These are phyloP conservation scores for Trichosporon faecale DNA, from an alignment of 1,284 basidiomycete species.

Conservation along the genomic window DNA sequence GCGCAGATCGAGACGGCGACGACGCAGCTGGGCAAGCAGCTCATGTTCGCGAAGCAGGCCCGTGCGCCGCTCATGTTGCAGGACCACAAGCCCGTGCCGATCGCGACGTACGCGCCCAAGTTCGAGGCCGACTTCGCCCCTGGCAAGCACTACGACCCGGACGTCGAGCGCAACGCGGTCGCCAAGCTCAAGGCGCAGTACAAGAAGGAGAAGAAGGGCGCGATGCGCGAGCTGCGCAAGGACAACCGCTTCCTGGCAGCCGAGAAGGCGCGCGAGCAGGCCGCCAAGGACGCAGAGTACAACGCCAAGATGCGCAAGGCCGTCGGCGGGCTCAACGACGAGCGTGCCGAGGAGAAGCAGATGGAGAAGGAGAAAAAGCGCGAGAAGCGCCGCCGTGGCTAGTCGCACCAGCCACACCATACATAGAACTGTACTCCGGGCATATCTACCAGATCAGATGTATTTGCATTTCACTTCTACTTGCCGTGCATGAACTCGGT, in stretches of 20 bases:
- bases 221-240: conserved; percentile 92
- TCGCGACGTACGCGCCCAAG: conserved; percentile 87
- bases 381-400: conserved; percentile 62
- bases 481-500: conserved; percentile 36
- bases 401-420: neutral
- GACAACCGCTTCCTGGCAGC: conserved; percentile 89
- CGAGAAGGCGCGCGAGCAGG: conserved; percentile 77
- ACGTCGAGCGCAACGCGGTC: conserved; percentile 82
- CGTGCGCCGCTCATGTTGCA: conserved; percentile 82
- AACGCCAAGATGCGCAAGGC: conserved; percentile 76
- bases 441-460: neutral
- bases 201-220: conserved; percentile 96
- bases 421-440: neutral
- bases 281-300: conserved; percentile 76
- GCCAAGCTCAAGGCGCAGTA: conserved; percentile 82
- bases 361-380: conserved; percentile 71
- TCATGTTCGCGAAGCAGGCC: conserved; percentile 68
- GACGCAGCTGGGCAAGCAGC: conserved; percentile 60
- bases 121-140: conserved; percentile 78
- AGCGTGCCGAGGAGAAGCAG: conserved; percentile 92
- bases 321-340: conserved; percentile 75
- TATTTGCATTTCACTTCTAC: conserved; percentile 6
- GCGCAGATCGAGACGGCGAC: conserved; percentile 52
- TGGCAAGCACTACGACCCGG: conserved; percentile 78
- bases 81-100: conserved; percentile 93